Base-by-base conservation (phyloP, 2,329 filamentous ascomycete genomes). In the Lachnellula willkommii region DNA sequence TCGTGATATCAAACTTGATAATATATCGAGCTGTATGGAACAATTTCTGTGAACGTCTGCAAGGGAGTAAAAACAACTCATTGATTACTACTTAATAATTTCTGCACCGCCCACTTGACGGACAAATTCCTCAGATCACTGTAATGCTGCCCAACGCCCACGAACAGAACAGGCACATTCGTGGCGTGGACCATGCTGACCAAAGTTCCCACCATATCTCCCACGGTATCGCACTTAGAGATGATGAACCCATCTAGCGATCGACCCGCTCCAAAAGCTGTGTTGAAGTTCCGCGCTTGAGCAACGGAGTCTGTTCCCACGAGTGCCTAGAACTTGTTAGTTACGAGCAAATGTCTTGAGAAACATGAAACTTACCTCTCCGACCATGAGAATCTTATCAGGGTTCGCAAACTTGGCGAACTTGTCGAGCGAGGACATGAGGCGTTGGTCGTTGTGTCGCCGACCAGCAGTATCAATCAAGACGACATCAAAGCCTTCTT, bases 351-450 rank as follows among this genome's bases (percentile, higher is more conserved):
- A n/a, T 1, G 37, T 20, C 20, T 22, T 3, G 42, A 46, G 49
- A 12, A n/a, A 14, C 14, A 42, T 22, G 32, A 32, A 17, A 50
- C 61, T 50, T 62, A 66, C 64, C 53, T 68, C 72, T 88, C 88
- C 60, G 84, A 99, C 94, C 92, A 99, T 97, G 70, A 99, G 84
- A 62, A 99, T 96, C 79, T 99, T 97, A 74, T 99, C 93, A 1
- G 95, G 95, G 62, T 93, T 84, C 0, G 94, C 94, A 66, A 97
- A 88, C 71, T 96, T 95, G 60, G 90, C 93, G 71, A 99, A 99
- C 70, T 97, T 99, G 73, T 97, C 94, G 37, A 99, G 79, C 3
- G 88, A 93, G 12, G 89, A 94, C 95, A 99, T 99, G 59, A 99
- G 83, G 7, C 94, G 85, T 53, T 91, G 85, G 72, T 99, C 94